Evolutionary conservation across 2,329 filamentous ascomycete genomes (phyloP).

Genomic region (Mycogone perniciosa): DNA sequence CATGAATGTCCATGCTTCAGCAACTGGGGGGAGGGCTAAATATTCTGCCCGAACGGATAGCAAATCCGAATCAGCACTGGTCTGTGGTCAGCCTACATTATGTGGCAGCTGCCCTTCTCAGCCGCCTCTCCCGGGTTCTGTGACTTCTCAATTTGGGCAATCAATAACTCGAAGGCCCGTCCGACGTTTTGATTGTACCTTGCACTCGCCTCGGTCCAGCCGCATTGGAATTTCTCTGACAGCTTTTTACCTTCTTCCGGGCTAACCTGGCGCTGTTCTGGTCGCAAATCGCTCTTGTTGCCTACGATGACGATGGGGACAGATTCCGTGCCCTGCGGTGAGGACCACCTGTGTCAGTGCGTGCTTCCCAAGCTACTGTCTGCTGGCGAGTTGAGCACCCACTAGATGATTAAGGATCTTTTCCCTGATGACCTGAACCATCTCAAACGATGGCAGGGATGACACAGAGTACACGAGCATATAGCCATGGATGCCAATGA

Average conservation of each 20-base stretch:
- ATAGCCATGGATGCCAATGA: constrained; percentile 98
- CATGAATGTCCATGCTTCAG: too few relatives aligned
- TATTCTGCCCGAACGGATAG: too few relatives aligned
- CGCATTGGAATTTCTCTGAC: constrained; percentile 81
- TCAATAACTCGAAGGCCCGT: constrained; percentile 89
- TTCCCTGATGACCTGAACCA: constrained; percentile 91
- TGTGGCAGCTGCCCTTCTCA: constrained; percentile 68
- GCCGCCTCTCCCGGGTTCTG: constrained; percentile 84
- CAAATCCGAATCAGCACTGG: too few relatives aligned
- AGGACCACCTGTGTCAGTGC: not conserved
- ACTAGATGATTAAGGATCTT: constrained; percentile 97
- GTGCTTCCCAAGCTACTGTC: not conserved
- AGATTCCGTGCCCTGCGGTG: constrained; percentile 71
- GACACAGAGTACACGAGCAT: constrained; percentile 98
- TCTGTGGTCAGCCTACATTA: constrained; percentile 59
- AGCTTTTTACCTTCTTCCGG: constrained; percentile 79
- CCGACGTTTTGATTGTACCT: constrained; percentile 90
- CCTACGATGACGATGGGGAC: constrained; percentile 92
- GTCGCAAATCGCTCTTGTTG: constrained; percentile 91
- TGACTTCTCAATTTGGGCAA: constrained; percentile 89
- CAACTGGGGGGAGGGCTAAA: too few relatives aligned
- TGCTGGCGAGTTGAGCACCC: constrained; percentile 25
- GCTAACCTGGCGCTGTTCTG: constrained; percentile 87
- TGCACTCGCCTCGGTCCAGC: constrained; percentile 90
- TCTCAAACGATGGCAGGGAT: constrained; percentile 90